Evolutionary conservation across 140 eudicot species (phyloP).

Genomic region (Ambrosia hybrid): DNA sequence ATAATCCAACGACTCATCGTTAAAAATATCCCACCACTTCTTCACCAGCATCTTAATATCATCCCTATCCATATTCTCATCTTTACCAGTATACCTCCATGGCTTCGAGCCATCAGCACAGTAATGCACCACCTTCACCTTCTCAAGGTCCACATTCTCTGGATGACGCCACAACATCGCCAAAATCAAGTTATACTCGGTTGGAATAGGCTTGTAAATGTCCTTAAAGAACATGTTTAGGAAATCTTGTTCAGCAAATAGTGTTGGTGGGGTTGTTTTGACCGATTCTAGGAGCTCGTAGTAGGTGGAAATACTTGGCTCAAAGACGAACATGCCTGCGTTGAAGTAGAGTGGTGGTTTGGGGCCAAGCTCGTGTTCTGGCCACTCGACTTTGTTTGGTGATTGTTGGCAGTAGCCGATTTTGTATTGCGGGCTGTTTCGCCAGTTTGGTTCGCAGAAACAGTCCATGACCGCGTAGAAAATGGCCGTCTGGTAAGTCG

Average conservation of each 20-base stretch:
- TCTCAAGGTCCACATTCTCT: slow-evolving; percentile 48
- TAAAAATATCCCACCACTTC: slow-evolving; percentile 59
- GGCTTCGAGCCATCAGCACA: slow-evolving; percentile 73
- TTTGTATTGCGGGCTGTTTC: slow-evolving; percentile 64
- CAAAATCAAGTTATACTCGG: slow-evolving; percentile 45
- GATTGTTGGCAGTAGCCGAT: slow-evolving; percentile 77
- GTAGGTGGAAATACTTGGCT: slow-evolving; percentile 62
- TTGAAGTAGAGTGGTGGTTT: slow-evolving; percentile 74
- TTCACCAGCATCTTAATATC: slow-evolving; percentile 58
- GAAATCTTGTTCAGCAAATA: slow-evolving; percentile 71
- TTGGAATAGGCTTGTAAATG: slow-evolving; percentile 45
- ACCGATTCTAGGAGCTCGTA: slow-evolving; percentile 52
- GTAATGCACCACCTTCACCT: slow-evolving; percentile 60
- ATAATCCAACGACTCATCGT: slow-evolving; percentile 47
- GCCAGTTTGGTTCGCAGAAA: slow-evolving; percentile 74
- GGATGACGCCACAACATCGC: slow-evolving; percentile 73
- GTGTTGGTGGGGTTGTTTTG: slow-evolving; percentile 54
- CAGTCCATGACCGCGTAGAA: slow-evolving; percentile 85
- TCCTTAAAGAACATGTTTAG: slow-evolving; percentile 52
- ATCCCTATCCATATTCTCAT: slow-evolving; percentile 60
- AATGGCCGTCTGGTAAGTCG: slow-evolving; percentile 61
- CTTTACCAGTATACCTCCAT: slow-evolving; percentile 63
- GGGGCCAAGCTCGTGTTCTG: slow-evolving; percentile 50
- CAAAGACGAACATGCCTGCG: slow-evolving; percentile 78
- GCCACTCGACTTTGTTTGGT: slow-evolving; percentile 66